Evolutionary conservation across 73 alveolate species (phyloP).

Genomic region (Uronychia binucleata): DNA sequence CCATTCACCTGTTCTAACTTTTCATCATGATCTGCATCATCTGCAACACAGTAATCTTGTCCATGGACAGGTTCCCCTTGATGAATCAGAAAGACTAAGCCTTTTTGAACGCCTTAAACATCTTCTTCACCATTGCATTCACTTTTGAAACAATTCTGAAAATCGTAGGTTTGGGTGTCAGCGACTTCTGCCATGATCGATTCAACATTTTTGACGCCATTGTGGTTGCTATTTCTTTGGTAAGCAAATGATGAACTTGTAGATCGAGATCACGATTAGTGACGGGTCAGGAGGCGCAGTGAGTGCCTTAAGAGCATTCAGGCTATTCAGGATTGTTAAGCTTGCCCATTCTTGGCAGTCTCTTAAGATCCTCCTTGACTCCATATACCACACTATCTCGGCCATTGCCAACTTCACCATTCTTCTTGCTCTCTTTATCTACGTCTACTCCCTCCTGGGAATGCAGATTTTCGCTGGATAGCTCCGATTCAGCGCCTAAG

Average conservation of each 20-base stretch:
- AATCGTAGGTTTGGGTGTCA: conserved; percentile 58
- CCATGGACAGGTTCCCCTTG: conserved; percentile 45
- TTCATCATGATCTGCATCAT: conserved; percentile 17
- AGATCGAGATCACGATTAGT: background rate
- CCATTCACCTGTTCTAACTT: no score
- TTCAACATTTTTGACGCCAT: conserved; percentile 67
- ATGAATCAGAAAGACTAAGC: background rate
- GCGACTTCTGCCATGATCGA: conserved; percentile 54
- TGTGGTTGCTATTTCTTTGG: conserved; percentile 35
- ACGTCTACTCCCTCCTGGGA: background rate
- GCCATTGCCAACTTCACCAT: background rate
- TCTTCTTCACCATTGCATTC: conserved; percentile 22
- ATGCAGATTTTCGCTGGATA: no score
- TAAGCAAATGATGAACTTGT: background rate
- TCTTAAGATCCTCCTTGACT: background rate
- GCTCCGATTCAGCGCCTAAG: background rate
- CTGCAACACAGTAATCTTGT: conserved; percentile 35
- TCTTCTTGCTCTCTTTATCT: background rate
- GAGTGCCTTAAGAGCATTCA: background rate
- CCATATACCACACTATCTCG: background rate
- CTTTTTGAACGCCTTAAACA: conserved; percentile 1
- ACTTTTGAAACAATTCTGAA: conserved; percentile 54
- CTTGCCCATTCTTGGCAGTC: background rate
- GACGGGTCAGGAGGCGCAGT: background rate
- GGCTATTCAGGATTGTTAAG: background rate